Conservation (phyloP, 2,329 filamentous ascomycete genomes). For the Pseudogymnoascus sp. region DNA sequence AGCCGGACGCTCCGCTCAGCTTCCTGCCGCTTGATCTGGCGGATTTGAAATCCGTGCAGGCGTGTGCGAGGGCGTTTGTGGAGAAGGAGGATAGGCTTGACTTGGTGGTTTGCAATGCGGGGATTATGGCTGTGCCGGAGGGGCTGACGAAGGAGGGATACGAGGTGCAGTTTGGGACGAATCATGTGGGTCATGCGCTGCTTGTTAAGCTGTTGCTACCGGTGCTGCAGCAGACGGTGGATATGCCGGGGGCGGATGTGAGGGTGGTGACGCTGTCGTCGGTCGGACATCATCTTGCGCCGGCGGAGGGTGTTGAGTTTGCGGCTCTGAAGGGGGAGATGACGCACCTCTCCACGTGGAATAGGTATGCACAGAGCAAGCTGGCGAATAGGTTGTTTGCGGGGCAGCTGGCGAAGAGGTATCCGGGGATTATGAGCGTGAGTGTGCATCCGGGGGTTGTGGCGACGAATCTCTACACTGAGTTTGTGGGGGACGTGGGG, state of each 20-base stretch:
- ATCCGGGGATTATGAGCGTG: slow-evolving; percentile 32
- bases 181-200: slow-evolving; percentile 18
- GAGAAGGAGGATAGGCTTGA: slow-evolving; percentile 30
- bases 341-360: slow-evolving; percentile 19
- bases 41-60: slow-evolving; percentile 30
- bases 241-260: slow-evolving; percentile 3
- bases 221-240: slow-evolving; percentile 17
- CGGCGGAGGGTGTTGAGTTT: slow-evolving; percentile 25
- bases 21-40: slow-evolving; percentile 23
- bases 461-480: slow-evolving; percentile 12
- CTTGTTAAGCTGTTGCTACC: slow-evolving; percentile 16
- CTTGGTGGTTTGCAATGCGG: slow-evolving; percentile 32
- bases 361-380: slow-evolving; percentile 39
- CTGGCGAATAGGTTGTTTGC: slow-evolving; percentile 40
- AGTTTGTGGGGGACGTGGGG: slow-evolving; percentile 15
- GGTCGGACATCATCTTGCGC: slow-evolving; percentile 12
- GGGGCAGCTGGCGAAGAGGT: slow-evolving; percentile 32
- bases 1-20: slow-evolving; percentile 14
- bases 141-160: slow-evolving; percentile 25
- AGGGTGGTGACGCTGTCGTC: slow-evolving; percentile 20
- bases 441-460: slow-evolving; percentile 37
- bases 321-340: slow-evolving; percentile 21
- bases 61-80: slow-evolving; percentile 32
- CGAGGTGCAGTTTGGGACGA: slow-evolving; percentile 24
- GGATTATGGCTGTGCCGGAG: slow-evolving; percentile 22